phyloP scores from a whole-genome alignment of 169 alveolate genomes.

The Plasmodium adleri region DNA sequence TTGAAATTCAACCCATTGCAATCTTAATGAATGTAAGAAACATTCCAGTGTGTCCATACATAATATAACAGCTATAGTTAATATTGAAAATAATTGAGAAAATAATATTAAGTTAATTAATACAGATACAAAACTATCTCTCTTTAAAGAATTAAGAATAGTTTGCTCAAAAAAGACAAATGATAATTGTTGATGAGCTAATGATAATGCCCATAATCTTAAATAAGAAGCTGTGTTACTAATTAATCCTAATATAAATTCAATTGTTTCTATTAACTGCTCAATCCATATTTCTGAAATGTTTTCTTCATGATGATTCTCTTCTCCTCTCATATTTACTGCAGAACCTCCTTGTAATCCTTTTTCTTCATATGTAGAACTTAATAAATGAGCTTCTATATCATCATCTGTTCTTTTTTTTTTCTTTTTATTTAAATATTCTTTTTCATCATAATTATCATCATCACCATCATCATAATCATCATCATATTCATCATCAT shows the following conservation, averaged over 20 bases:
- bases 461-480: neutral
- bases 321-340: constrained; percentile 19
- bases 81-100: constrained; percentile 89
- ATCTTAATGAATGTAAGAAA: constrained; percentile 98
- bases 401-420: constrained; percentile 66
- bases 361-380: constrained; percentile 68
- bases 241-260: constrained; percentile 97
- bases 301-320: constrained; percentile 79
- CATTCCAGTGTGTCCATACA: constrained; percentile 99
- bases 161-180: constrained; percentile 94
- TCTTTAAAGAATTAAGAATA: constrained; percentile 69
- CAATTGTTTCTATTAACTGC: constrained; percentile 98
- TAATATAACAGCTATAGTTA: constrained; percentile 97
- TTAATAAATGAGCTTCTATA: constrained; percentile 81
- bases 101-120: constrained; percentile 84
- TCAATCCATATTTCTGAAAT: constrained; percentile 94
- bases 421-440: constrained; percentile 14
- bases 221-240: constrained; percentile 99
- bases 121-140: constrained; percentile 66
- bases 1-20: constrained; percentile 99
- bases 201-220: constrained; percentile 98
- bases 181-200: constrained; percentile 99
- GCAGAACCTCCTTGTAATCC: constrained; percentile 15
- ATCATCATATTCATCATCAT: neutral
- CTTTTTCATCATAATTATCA: constrained; percentile 7